A percentile compares a stretch with the other conserved stretches of the same genome.
Evolutionary conservation across 441 rosid species (phyloP).

Genomic region (Corymbia citriodora): DNA sequence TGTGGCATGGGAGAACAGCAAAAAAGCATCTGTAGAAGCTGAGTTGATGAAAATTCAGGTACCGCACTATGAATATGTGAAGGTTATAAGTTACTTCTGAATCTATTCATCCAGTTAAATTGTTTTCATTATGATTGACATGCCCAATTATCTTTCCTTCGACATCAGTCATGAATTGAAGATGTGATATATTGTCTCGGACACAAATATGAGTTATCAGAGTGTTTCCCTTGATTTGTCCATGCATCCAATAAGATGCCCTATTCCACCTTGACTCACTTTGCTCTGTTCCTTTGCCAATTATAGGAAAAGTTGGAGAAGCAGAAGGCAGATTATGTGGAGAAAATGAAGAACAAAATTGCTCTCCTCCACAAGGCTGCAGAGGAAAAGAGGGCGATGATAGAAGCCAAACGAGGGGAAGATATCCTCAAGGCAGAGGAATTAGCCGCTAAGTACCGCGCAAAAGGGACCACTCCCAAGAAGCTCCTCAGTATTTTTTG

Average conservation of each 20-base stretch:
- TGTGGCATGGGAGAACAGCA: constrained; percentile 81
- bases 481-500: constrained; percentile 60
- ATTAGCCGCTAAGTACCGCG: constrained; percentile 71
- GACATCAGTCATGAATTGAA: neutral
- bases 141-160: neutral
- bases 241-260: neutral
- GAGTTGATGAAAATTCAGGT: constrained; percentile 77
- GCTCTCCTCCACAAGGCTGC: constrained; percentile 73
- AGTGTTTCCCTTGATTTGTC: neutral
- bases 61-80: neutral
- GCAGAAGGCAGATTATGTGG: constrained; percentile 63
- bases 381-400: constrained; percentile 73
- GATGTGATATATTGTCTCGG: neutral
- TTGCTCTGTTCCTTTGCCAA: neutral
- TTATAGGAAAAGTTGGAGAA: constrained; percentile 73
- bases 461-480: constrained; percentile 67
- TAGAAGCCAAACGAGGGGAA: constrained; percentile 76
- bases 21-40: constrained; percentile 71
- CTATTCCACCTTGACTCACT: neutral
- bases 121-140: neutral
- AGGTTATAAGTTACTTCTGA: neutral
- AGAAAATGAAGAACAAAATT: constrained; percentile 73
- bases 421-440: constrained; percentile 85
- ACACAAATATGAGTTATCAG: neutral
- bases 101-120: neutral